These are phyloP conservation scores for Tubosaeta brunneosetosa DNA, from an alignment of 768 basidiomycete genomes.

Conservation along the genomic window DNA sequence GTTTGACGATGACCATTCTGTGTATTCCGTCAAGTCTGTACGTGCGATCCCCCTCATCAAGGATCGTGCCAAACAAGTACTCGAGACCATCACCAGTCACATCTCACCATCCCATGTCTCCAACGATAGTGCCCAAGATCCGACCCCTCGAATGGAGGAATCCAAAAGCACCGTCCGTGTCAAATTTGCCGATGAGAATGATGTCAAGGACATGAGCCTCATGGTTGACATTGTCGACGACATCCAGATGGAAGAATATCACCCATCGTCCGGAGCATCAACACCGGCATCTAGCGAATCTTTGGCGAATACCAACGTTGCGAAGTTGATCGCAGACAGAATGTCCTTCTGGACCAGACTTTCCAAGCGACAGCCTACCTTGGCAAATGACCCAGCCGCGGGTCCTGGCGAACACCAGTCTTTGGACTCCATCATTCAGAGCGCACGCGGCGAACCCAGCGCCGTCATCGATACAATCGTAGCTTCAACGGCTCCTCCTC, in stretches of 20 bases:
- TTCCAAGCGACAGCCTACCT: slow-evolving; percentile 41
- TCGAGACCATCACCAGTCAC: slow-evolving; percentile 51
- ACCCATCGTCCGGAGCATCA: slow-evolving; percentile 46
- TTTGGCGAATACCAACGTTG: slow-evolving; percentile 45
- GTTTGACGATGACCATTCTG: slow-evolving; percentile 53
- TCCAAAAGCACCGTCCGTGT: slow-evolving; percentile 35
- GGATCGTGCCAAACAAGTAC: slow-evolving; percentile 50
- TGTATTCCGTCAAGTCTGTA: slow-evolving; percentile 68
- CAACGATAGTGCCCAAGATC: slow-evolving; percentile 21
- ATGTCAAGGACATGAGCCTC: slow-evolving; percentile 45
- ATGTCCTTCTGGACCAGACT: slow-evolving; percentile 74
- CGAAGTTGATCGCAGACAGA: slow-evolving; percentile 57
- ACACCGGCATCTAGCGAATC: slow-evolving; percentile 47
- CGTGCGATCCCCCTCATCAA: slow-evolving; percentile 68
- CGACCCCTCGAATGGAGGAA: slow-evolving; percentile 6
- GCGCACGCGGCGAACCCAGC: slow-evolving; percentile 43
- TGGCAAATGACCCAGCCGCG: slow-evolving; percentile 9
- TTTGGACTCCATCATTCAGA: slow-evolving; percentile 40
- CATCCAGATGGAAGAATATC: not conserved
- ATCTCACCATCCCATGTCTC: slow-evolving; percentile 47
- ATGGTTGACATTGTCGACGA: slow-evolving; percentile 5
- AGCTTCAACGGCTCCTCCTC: slow-evolving; percentile 57
- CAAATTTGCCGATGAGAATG: slow-evolving; percentile 47
- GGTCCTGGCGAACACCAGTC: slow-evolving; percentile 20
- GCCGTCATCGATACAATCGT: slow-evolving; percentile 57